Evolutionary conservation across 768 basidiomycete genomes (phyloP).

Genomic region (Trametes elegans): DNA sequence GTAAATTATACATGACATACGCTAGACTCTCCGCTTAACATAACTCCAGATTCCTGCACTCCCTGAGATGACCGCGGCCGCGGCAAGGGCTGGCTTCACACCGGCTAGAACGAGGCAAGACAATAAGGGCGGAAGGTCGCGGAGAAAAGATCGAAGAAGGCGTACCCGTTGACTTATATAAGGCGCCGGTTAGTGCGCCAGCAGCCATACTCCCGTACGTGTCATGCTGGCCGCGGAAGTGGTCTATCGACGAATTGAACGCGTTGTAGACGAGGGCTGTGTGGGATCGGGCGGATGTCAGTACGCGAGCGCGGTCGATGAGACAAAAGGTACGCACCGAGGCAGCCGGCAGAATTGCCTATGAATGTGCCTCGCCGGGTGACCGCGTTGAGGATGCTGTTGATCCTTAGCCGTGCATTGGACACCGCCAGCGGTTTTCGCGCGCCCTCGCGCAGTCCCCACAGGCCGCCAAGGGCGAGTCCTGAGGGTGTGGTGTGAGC

Average conservation of each 20-base stretch:
- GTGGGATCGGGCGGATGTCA: conserved; percentile 33
- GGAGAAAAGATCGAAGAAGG: conserved; percentile 33
- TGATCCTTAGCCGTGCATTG: conserved; percentile 87
- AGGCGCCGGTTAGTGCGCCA: conserved; percentile 83
- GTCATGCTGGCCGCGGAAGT: conserved; percentile 88
- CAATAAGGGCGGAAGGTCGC: conserved; percentile 27
- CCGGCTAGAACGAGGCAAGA: conserved; percentile 64
- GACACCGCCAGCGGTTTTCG: conserved; percentile 82
- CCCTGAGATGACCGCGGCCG: conserved; percentile 86
- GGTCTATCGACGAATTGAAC: conserved; percentile 92
- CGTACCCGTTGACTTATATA: conserved; percentile 94
- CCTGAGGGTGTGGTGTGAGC: conserved; percentile 71
- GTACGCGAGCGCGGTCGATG: conserved; percentile 39
- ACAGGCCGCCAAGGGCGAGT: conserved; percentile 89
- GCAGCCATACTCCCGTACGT: conserved; percentile 88
- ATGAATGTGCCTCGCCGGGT: conserved; percentile 96
- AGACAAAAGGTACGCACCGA: conserved; percentile 58
- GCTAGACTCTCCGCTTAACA: conserved; percentile 85
- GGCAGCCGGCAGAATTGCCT: conserved; percentile 96
- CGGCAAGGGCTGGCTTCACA: conserved; percentile 82
- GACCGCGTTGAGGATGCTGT: conserved; percentile 94
- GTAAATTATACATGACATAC: conserved; percentile 45
- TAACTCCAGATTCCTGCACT: conserved; percentile 93
- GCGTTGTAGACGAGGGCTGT: conserved; percentile 94
- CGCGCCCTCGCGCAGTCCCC: conserved; percentile 96